A percentile compares a stretch with the other conserved stretches of the same genome.
These are phyloP conservation scores for Geotrichum fermentans DNA, from an alignment of 1,139 yeast species.

Conservation along the genomic window DNA sequence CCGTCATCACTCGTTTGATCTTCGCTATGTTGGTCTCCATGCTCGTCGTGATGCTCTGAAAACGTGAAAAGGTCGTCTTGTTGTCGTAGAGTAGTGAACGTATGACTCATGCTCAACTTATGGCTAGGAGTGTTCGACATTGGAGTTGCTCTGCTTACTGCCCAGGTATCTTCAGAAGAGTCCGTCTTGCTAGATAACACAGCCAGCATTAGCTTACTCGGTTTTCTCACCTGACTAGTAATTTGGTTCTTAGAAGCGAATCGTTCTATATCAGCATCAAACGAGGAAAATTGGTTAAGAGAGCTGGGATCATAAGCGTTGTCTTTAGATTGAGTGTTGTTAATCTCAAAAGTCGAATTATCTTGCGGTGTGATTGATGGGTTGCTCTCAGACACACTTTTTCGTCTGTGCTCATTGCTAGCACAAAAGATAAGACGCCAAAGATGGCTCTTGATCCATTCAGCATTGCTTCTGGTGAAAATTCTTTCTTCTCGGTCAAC, in stretches of 20 bases:
- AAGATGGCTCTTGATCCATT: neutral
- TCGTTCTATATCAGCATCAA: conserved; percentile 1
- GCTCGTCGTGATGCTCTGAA: conserved; percentile 16
- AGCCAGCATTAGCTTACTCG: neutral
- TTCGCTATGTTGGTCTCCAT: too few relatives aligned
- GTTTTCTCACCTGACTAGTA: neutral
- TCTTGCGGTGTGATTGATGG: neutral
- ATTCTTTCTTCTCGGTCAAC: conserved; percentile 10
- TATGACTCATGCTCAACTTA: neutral
- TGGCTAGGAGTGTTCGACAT: neutral
- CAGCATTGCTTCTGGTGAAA: conserved; percentile 19
- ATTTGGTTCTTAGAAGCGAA: conserved; percentile 15
- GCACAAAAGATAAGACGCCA: neutral
- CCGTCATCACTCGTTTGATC: too few relatives aligned
- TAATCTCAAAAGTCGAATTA: neutral
- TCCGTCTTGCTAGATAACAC: neutral
- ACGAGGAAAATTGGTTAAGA: neutral
- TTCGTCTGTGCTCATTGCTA: neutral
- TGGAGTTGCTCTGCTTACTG: neutral
- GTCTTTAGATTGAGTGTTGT: neutral
- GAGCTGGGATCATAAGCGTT: neutral
- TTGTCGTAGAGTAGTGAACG: too few relatives aligned
- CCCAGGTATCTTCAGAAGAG: neutral
- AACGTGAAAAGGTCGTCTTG: conserved; percentile 14
- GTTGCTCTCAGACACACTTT: neutral